Evolutionary conservation across 1,139 yeast species (phyloP), one percentile per base, ranked within the genome.

Genomic region (Sugiyamaella xylanicola): DNA sequence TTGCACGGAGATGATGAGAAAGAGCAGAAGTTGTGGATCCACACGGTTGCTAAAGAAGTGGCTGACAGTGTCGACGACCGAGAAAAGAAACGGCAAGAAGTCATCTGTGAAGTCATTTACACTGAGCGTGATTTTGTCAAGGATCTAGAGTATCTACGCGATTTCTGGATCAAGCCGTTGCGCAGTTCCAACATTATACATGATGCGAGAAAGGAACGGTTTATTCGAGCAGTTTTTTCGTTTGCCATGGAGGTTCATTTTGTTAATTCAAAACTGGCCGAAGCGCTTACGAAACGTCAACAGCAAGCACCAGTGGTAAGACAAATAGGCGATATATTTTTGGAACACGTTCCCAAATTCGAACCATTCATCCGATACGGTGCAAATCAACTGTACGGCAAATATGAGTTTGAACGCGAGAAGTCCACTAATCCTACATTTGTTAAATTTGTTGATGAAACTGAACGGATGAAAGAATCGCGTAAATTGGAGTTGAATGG

Each of bases 121-220:
- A 93, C 98, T 1, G 99, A 93, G 73, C 82, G 97, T 59, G 96
- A 95, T 62, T 93, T 92, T 71, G 96, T 93, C 56, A 92, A 91
- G 72, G 97, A 95, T 67, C 77, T 93, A 68, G 99, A 93, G 71
- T 89, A 92, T 64, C 78, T 95, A 69, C 84, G 97, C 48, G 98
- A 93, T 70, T 91, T 88, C 64, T 95, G 96, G 83, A 92, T 93
- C 68, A 84, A 90, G 73, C 97, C 98, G 1, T 77, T 93, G 60
- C 78, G 96, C 15, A 90, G 86, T 63, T 85, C 91, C 42, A 88
- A 87, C 65, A 86, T 91, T 59, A 91, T 95, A 57, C 95, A 97
- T 0, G 93, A 88, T 57, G 79, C 85, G 57, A 95, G 95, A 62
- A 79, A 97, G 53, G 97, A 92, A 62, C 87, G 90, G 62, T 92